Evolutionary conservation across 2,329 filamentous ascomycete genomes (phyloP), one percentile per base, ranked within the genome.

Genomic region (Arachnomyces sp.): DNA sequence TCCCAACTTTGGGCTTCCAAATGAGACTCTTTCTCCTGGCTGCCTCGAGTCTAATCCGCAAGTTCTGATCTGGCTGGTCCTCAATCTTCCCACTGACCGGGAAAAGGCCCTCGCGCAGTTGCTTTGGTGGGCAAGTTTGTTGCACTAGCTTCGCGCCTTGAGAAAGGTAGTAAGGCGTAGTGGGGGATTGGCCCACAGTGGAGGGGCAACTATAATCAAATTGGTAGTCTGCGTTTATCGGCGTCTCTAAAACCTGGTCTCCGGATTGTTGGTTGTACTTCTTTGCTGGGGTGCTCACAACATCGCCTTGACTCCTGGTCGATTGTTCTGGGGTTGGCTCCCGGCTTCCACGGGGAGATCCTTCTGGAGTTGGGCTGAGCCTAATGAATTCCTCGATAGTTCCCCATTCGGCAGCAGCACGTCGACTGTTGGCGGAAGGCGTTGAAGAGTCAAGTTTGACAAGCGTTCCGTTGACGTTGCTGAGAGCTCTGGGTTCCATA

Each of bases 11-110:
- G 20, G 84, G 84, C 25, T 82, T 82, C 66, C 81, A 87, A 55
- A 85, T 82, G 59, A 87, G 58, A 55, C 82, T 90, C 74, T 85
- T 87, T 45, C 84, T 72, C 45, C 83, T 71, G 1, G 82, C 83
- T 8, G 81, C 78, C 71, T 84, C 77, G 45, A 89, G 65, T 35
- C 79, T 71, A 61, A 76, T 71, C 45, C 78, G 64, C 40, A 83
- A 68, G 13, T 58, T 55, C 15, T 60, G 57, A 31, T 59, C 58
- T 1, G 51, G 45, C 28, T 63, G 58, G 33, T 55, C 55, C 4
- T 60, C 56, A 31, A 44, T 44, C 7, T 49, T 46, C 1, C 49
- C 53, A 31, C 31, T 42, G 30, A 47, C 15, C 30, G 57, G 54
- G 44, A 71, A 71, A 1, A 71, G 51, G 3, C 65, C 59, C 40